These are phyloP conservation scores for Angomonas ambiguus DNA, from an alignment of 208 protist genomes.

Conservation along the genomic window DNA sequence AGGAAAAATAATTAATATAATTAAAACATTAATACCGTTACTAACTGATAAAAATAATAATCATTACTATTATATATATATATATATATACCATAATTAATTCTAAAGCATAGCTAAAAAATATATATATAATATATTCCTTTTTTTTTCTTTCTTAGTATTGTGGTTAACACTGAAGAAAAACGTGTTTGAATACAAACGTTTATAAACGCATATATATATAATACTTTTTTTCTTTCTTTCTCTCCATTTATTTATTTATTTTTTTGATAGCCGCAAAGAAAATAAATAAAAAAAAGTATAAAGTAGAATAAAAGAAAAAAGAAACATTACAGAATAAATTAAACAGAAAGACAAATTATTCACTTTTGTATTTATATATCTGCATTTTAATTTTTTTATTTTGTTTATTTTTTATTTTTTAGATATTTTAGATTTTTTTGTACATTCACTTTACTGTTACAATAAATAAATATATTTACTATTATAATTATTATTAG, in stretches of 20 bases:
- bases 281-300: not conserved
- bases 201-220: not conserved
- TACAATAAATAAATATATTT: not conserved
- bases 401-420: constrained; percentile 26
- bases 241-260: too few relatives aligned
- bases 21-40: too few relatives aligned
- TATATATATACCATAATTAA: not conserved
- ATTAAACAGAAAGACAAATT: not conserved
- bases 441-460: not conserved
- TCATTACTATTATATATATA: not conserved
- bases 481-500: constrained; percentile 7
- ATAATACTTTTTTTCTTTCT: constrained; percentile 2
- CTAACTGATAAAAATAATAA: not conserved
- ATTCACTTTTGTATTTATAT: not conserved
- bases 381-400: constrained; percentile 7
- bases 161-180: not conserved
- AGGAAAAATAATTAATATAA: too few relatives aligned
- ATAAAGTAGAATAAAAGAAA: too few relatives aligned
- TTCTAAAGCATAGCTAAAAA: not conserved
- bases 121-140: not conserved
- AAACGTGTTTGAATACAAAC: too few relatives aligned
- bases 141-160: not conserved
- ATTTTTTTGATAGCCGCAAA: too few relatives aligned
- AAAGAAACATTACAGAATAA: too few relatives aligned
- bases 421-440: constrained; percentile 3